Conservation (phyloP, 1,284 basidiomycete species). For the Cystobasidiaceae sp. region DNA sequence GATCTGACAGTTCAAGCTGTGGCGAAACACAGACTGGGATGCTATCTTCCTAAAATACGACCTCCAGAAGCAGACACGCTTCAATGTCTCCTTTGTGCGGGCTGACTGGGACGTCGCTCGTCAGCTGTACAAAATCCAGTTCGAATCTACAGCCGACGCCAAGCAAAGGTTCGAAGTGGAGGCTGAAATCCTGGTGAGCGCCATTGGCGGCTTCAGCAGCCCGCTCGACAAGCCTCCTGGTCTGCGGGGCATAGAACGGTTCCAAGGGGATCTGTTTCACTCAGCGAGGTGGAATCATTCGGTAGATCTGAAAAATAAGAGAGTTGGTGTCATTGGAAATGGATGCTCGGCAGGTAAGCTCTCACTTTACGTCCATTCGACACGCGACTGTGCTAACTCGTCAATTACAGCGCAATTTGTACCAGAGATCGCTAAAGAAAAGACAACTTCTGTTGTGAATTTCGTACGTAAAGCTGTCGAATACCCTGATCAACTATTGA, state of each 20-base stretch:
- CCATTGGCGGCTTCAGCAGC: conserved; percentile 33
- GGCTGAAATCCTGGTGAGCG: conserved; percentile 31
- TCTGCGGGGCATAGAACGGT: conserved; percentile 35
- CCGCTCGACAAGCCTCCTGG: conserved; percentile 29
- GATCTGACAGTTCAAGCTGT: no score
- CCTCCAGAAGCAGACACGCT: conserved; percentile 16
- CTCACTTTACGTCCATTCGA: conserved; percentile 20
- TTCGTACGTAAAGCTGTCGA: no score
- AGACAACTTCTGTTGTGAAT: conserved; percentile 26
- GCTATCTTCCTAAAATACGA: conserved; percentile 26
- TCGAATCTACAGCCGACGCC: neutral
- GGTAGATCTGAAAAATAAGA: conserved; percentile 44
- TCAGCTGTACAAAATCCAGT: conserved; percentile 20
- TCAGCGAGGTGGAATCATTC: conserved; percentile 46
- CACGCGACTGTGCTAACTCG: neutral
- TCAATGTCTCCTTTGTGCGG: conserved; percentile 29
- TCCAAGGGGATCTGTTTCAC: conserved; percentile 44
- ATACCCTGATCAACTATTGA: no score
- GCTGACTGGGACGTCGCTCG: conserved; percentile 26
- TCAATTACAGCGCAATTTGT: conserved; percentile 39
- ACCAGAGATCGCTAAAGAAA: conserved; percentile 31
- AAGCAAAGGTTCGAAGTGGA: conserved; percentile 17
- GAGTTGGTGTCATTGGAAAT: conserved; percentile 44
- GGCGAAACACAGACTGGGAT: conserved; percentile 29
- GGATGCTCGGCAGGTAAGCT: conserved; percentile 40